A percentile compares a stretch with the other conserved stretches of the same genome.
Conservation (phyloP, 2,329 filamentous ascomycete genomes). For the Monilinia laxa region DNA sequence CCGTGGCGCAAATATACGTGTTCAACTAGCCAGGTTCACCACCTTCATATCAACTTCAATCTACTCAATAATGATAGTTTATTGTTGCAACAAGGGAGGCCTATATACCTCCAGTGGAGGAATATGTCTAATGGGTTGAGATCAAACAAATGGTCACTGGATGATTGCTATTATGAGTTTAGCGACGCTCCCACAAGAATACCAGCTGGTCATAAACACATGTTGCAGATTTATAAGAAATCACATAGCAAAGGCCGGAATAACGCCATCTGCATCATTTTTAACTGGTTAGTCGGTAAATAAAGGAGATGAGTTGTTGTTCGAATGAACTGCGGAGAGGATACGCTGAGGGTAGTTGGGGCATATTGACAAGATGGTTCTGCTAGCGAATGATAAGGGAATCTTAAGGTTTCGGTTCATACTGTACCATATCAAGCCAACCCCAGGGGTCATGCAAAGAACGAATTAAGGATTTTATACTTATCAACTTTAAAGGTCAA, state of each 20-base stretch:
- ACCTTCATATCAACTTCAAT: not conserved
- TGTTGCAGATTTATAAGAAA: not conserved
- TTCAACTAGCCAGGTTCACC: not conserved
- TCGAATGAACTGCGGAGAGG: not conserved
- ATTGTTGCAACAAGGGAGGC: no score
- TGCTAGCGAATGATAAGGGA: not conserved
- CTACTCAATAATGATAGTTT: not conserved
- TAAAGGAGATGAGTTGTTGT: not conserved
- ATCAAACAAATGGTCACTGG: no score
- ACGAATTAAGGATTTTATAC: not conserved
- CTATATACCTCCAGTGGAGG: not conserved
- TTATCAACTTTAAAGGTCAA: slow-evolving; percentile 2
- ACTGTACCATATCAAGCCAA: not conserved
- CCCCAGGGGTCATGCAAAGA: not conserved
- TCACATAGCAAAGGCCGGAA: not conserved
- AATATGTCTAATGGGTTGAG: not conserved
- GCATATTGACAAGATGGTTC: not conserved
- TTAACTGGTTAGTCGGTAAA: no score
- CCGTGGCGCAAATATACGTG: not conserved
- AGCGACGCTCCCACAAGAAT: not conserved
- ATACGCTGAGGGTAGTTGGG: not conserved
- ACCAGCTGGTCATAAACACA: not conserved
- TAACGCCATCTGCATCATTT: not conserved
- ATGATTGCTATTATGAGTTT: not conserved
- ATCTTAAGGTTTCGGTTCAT: not conserved